These are phyloP conservation scores for Trichopus zeylanicus DNA, from an alignment of 116 monocot species.

Conservation along the genomic window DNA sequence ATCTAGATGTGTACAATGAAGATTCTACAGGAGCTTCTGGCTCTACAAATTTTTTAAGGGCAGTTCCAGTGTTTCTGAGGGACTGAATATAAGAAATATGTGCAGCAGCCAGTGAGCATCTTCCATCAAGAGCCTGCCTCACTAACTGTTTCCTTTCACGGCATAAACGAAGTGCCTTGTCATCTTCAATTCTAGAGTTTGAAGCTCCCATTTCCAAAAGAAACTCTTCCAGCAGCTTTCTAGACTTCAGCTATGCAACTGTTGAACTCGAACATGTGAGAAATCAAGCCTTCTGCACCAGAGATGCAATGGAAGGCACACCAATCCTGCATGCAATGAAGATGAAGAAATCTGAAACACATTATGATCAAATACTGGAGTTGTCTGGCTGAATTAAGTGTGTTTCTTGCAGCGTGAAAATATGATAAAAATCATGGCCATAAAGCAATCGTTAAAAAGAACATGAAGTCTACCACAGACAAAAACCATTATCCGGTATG, in stretches of 20 bases:
- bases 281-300: no score
- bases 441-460: no score
- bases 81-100: constrained; percentile 79
- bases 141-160: constrained; percentile 73
- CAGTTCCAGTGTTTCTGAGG: constrained; percentile 67
- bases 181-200: constrained; percentile 62
- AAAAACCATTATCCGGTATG: no score
- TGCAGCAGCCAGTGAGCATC: constrained; percentile 59
- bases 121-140: constrained; percentile 72
- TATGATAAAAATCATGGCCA: no score
- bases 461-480: no score
- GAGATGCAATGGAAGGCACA: no score
- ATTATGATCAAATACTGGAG: no score
- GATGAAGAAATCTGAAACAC: no score
- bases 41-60: constrained; percentile 64
- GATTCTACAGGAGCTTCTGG: constrained; percentile 44
- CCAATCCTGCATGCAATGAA: no score
- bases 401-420: no score
- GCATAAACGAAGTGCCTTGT: constrained; percentile 75
- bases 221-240: neutral
- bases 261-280: no score
- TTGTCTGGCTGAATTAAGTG: no score
- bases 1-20: constrained; percentile 58
- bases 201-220: constrained; percentile 54
- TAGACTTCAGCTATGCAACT: neutral